Percentiles rank a stretch among this genome's conserved stretches.
phyloP scores from a whole-genome alignment of 1,284 basidiomycete species.

The Rhodotorula glutinis region DNA sequence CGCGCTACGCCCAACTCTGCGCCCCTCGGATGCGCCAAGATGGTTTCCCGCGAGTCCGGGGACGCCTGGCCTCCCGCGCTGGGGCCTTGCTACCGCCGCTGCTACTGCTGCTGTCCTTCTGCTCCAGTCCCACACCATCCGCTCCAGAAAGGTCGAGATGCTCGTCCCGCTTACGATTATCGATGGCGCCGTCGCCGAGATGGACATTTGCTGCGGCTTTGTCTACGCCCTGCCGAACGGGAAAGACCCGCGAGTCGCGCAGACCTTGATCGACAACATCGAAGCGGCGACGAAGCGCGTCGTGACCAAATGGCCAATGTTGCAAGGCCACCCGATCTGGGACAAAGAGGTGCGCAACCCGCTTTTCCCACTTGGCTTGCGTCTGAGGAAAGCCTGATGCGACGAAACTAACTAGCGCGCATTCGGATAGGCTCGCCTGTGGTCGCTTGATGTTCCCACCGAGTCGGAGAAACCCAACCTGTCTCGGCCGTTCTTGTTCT shows the following conservation, averaged over 20 bases:
- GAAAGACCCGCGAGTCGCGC: neutral
- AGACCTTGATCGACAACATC: neutral
- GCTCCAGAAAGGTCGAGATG: neutral
- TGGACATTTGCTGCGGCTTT: neutral
- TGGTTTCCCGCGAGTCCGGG: too few species aligned
- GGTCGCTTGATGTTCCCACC: slow-evolving; percentile 2
- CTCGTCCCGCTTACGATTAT: neutral
- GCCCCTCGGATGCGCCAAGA: too few species aligned
- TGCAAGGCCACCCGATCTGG: neutral
- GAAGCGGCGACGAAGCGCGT: neutral
- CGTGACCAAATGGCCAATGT: neutral
- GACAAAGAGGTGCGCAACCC: neutral
- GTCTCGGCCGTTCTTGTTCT: neutral
- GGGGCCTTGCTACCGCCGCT: neutral
- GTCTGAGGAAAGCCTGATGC: too few species aligned
- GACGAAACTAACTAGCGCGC: neutral
- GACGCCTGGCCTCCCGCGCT: neutral
- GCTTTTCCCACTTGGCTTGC: too few species aligned
- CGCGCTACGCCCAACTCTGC: neutral
- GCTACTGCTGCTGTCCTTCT: neutral
- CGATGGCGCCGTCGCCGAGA: neutral
- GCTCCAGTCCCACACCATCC: neutral
- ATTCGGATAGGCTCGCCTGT: neutral
- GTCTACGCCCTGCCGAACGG: neutral
- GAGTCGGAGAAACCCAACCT: neutral